Percentiles rank a stretch among this genome's conserved stretches.
Evolutionary conservation across 169 alveolate genomes (phyloP).

Genomic region (Theileria annulata): DNA sequence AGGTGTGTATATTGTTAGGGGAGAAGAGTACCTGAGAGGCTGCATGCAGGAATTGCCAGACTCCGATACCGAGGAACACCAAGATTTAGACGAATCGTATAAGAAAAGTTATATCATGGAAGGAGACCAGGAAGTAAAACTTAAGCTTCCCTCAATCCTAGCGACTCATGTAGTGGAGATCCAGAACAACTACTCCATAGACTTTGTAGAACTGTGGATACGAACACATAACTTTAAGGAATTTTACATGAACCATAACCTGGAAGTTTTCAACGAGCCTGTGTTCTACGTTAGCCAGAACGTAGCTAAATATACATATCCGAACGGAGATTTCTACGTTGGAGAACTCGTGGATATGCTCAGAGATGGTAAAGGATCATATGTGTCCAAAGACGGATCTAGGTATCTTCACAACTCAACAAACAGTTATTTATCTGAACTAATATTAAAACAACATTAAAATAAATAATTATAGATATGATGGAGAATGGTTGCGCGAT

Average conservation of each 20-base stretch:
- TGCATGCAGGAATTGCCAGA: constrained; percentile 8
- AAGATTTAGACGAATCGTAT: neutral
- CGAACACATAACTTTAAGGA: constrained; percentile 24
- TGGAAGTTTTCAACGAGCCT: constrained; percentile 52
- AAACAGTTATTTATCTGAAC: neutral
- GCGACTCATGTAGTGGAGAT: constrained; percentile 55
- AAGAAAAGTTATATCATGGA: neutral
- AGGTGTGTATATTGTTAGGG: constrained; percentile 39
- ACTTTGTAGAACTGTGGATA: constrained; percentile 55
- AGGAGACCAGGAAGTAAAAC: constrained; percentile 33
- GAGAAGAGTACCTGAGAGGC: constrained; percentile 42
- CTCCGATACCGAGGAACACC: constrained; percentile 11
- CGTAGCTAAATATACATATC: constrained; percentile 47
- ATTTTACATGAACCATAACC: constrained; percentile 34
- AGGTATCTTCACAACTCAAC: no score
- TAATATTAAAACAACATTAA: neutral
- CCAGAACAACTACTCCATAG: constrained; percentile 55
- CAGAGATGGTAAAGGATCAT: constrained; percentile 60
- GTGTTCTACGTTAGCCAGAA: constrained; percentile 9
- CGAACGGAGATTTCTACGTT: constrained; percentile 62
- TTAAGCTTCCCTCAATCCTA: constrained; percentile 17
- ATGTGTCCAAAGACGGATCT: constrained; percentile 53
- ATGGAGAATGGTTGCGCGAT: constrained; percentile 55
- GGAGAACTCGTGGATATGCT: constrained; percentile 47
- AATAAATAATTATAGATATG: constrained; percentile 15